Conservation (phyloP, 805 yeast genomes). For the Lipomyces yamadae region DNA sequence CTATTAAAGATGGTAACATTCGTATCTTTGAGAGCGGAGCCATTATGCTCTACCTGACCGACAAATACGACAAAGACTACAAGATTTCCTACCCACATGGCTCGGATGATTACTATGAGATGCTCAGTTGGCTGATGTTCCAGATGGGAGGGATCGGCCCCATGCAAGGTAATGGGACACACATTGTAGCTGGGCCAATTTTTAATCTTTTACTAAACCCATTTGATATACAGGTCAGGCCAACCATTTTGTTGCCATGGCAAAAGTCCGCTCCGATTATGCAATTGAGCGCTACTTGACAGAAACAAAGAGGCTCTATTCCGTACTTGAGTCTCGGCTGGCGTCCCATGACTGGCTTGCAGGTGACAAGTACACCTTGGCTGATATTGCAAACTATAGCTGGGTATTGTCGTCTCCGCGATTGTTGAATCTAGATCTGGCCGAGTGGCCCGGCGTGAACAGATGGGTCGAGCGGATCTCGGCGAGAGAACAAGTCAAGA, state of each 20-base stretch:
- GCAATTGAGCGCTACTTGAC: conserved; percentile 57
- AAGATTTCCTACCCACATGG: conserved; percentile 49
- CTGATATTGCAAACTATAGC: conserved; percentile 46
- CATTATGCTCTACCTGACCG: conserved; percentile 62
- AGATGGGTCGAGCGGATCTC: conserved; percentile 91
- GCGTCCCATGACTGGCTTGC: conserved; percentile 52
- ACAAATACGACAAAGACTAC: conserved; percentile 61
- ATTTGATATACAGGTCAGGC: conserved; percentile 56
- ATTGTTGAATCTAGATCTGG: conserved; percentile 24
- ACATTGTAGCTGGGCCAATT: neutral
- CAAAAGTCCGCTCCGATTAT: conserved; percentile 43
- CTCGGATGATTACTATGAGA: conserved; percentile 52
- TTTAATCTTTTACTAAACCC: neutral
- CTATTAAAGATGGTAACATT: conserved; percentile 51
- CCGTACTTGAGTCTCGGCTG: conserved; percentile 59
- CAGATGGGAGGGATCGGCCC: conserved; percentile 36
- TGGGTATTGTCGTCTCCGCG: conserved; percentile 23
- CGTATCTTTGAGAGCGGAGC: conserved; percentile 66
- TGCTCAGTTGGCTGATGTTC: conserved; percentile 32
- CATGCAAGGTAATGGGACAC: conserved; percentile 58
- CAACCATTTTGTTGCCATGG: conserved; percentile 49
- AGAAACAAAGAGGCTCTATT: conserved; percentile 59
- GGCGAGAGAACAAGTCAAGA: conserved; percentile 78
- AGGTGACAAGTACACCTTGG: conserved; percentile 61
- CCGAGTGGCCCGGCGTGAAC: conserved; percentile 65